These are phyloP conservation scores for Lithohypha guttulata DNA, from an alignment of 2,329 filamentous ascomycete genomes.

Conservation along the genomic window DNA sequence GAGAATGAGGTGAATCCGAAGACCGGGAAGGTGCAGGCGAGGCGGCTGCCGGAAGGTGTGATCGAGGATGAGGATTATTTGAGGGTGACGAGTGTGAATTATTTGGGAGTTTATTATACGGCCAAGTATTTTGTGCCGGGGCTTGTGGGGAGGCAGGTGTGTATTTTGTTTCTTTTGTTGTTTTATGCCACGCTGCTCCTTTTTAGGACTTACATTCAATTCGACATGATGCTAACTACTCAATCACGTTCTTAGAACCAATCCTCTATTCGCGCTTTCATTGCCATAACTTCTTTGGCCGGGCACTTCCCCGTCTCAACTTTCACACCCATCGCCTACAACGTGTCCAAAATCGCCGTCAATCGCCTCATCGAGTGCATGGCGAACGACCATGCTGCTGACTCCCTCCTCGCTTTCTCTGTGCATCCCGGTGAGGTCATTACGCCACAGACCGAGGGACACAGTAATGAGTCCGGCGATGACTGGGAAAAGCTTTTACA, in stretches of 20 bases:
- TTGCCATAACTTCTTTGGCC: conserved; percentile 13
- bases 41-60: conserved; percentile 13
- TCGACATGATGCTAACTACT: too few relatives aligned
- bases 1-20: conserved; percentile 14
- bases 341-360: conserved; percentile 13
- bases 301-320: conserved; percentile 8
- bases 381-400: conserved; percentile 10
- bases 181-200: too few relatives aligned
- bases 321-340: conserved; percentile 14
- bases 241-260: too few relatives aligned
- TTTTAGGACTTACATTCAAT: too few relatives aligned
- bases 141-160: conserved; percentile 8
- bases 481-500: conserved; percentile 12
- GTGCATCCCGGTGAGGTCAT: conserved; percentile 15
- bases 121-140: conserved; percentile 17
- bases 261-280: too few relatives aligned
- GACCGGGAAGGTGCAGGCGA: conserved; percentile 12
- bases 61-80: conserved; percentile 16
- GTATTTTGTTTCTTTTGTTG: too few relatives aligned
- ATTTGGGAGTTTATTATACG: conserved; percentile 13
- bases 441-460: conserved; percentile 12
- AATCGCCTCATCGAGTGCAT: conserved; percentile 15
- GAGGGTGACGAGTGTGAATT: conserved; percentile 14
- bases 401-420: conserved; percentile 12
- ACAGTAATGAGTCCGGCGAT: conserved; percentile 12